These are phyloP conservation scores for Plasmodium chabaudi DNA, from an alignment of 169 alveolate genomes.

Conservation along the genomic window DNA sequence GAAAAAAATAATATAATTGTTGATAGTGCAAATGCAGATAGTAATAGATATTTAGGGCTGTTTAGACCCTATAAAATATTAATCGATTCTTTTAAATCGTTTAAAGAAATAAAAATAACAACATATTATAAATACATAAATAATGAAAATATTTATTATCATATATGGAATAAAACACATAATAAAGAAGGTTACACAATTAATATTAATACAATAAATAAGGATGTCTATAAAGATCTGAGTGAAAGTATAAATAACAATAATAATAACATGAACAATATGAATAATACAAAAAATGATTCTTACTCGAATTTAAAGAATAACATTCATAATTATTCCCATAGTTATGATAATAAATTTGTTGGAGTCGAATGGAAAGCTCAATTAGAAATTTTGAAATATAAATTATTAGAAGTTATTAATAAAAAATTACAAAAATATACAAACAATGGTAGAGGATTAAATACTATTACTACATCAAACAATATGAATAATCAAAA, in stretches of 20 bases:
- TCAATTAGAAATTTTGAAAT: constrained; percentile 37
- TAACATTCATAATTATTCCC: constrained; percentile 16
- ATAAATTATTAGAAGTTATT: constrained; percentile 24
- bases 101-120: constrained; percentile 26
- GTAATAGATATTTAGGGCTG: constrained; percentile 5
- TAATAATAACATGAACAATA: not conserved
- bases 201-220: not conserved
- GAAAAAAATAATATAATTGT: not conserved
- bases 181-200: constrained; percentile 21
- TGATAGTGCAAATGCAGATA: not conserved
- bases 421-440: constrained; percentile 22
- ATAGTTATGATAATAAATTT: constrained; percentile 7
- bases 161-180: constrained; percentile 52
- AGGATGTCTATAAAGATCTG: not conserved
- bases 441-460: not conserved
- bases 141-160: constrained; percentile 28
- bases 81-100: constrained; percentile 9
- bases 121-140: constrained; percentile 43
- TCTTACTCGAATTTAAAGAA: not conserved
- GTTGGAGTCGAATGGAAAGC: constrained; percentile 46
- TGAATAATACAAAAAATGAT: constrained; percentile 4
- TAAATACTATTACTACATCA: not conserved
- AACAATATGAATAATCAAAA: constrained; percentile 7
- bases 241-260: not conserved
- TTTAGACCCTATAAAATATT: constrained; percentile 43